Evolutionary conservation across 345 rosid genomes (phyloP), one percentile per base, ranked within the genome.

Genomic region (Eucalyptus viminalis): DNA sequence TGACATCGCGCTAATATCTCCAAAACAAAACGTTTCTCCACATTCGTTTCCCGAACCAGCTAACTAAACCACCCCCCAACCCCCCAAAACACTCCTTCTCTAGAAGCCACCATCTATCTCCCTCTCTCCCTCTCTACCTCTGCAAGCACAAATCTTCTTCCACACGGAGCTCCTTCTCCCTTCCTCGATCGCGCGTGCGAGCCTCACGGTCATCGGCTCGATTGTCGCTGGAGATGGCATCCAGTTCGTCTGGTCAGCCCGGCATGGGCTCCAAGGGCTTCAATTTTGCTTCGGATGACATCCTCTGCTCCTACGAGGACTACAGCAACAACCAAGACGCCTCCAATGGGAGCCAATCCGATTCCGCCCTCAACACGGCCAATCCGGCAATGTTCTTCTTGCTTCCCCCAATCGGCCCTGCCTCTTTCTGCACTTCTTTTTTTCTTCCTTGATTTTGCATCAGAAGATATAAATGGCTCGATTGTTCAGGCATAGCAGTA

Each of bases 271-370:
- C 97, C 49, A 96, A 96, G 88, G 99, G 97, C 5, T 98, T 96
- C 90, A 99, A 97, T 95, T 98, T 98, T 43, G 97, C 93, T 16
- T 92, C 99, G 88, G 99, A 97, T 92, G 99, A 98, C 87, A 98
- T 98, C 90, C 99, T 98, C 90, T 96, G 98, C 95, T 95, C 99
- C 13, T 98, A 98, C 90, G 97, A 98, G 60, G 99, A 96, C 89
- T 96, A 90, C 92, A 91, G 92, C 86, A 95, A 93, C 89, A 12
- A 6, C 31, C 97, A 95, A 92, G 98, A 98, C 85, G 90, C 97
- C 5, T 87, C 98, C 72, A 96, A 95, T 49, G 99, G 97, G 22
- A 67, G 87, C 88, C 95, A 91, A 89, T 93, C 96, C 87, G 99
- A 98, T 90, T 92, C 97, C 80, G 92, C 91, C 9, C 89, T 86